These are phyloP conservation scores for Alternaria hordeiaustralica DNA, from an alignment of 2,329 filamentous ascomycete genomes.

Conservation along the genomic window DNA sequence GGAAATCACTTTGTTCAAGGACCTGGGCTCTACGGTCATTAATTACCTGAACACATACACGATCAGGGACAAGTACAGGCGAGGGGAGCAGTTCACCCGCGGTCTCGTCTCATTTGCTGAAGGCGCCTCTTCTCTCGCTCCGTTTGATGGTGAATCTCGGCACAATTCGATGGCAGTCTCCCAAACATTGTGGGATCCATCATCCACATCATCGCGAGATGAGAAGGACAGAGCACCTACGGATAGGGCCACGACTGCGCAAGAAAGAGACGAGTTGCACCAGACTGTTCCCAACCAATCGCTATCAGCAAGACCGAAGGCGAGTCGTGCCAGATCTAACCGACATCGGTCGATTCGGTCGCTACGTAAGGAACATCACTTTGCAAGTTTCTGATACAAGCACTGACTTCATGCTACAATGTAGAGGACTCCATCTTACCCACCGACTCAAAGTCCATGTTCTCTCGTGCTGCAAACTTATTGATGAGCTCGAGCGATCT, in stretches of 20 bases:
- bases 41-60: slow-evolving; percentile 37
- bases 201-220: too few relatives aligned
- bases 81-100: slow-evolving; percentile 40
- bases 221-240: too few relatives aligned
- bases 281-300: neutral
- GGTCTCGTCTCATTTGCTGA: slow-evolving; percentile 42
- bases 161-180: neutral
- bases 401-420: neutral
- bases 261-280: too few relatives aligned
- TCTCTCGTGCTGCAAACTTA: slow-evolving; percentile 41
- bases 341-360: slow-evolving; percentile 21
- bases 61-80: slow-evolving; percentile 30
- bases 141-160: slow-evolving; percentile 12
- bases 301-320: neutral
- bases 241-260: too few relatives aligned
- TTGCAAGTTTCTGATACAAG: too few relatives aligned
- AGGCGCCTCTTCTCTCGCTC: slow-evolving; percentile 30
- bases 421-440: slow-evolving; percentile 37
- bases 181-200: too few relatives aligned
- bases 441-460: slow-evolving; percentile 38
- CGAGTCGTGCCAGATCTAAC: slow-evolving; percentile 11
- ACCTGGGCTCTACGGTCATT: slow-evolving; percentile 34
- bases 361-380: slow-evolving; percentile 13
- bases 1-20: slow-evolving; percentile 22
- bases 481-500: slow-evolving; percentile 41